These are phyloP conservation scores for Saksenaea vasiformis DNA, from an alignment of 371 early-diverging fungal genomes.

Conservation along the genomic window DNA sequence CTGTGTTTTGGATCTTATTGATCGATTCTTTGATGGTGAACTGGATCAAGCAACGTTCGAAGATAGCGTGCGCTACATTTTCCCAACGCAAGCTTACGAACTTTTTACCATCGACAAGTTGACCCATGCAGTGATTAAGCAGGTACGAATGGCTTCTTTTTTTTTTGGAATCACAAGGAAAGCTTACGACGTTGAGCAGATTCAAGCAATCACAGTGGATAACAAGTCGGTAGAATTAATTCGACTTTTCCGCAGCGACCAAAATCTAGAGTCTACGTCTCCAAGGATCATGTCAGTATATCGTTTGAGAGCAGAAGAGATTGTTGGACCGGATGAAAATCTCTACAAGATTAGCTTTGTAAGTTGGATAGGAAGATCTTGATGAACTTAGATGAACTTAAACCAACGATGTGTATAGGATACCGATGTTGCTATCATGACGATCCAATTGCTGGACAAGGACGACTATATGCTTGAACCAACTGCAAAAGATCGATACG, in stretches of 20 bases:
- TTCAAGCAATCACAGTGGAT: conserved; percentile 46
- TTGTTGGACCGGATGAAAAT: conserved; percentile 79
- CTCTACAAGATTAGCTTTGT: conserved; percentile 87
- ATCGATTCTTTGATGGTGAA: conserved; percentile 79
- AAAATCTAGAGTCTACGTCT: conserved; percentile 22
- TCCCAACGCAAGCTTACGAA: conserved; percentile 84
- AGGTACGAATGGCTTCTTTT: conserved; percentile 58
- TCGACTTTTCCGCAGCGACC: conserved; percentile 40
- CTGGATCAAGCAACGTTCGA: conserved; percentile 90
- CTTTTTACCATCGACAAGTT: conserved; percentile 90
- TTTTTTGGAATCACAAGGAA: not conserved
- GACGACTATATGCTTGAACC: conserved; percentile 82
- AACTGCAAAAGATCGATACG: conserved; percentile 89
- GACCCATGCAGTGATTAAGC: conserved; percentile 76
- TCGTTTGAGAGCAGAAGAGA: conserved; percentile 80
- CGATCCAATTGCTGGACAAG: conserved; percentile 84
- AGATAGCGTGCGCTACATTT: conserved; percentile 85
- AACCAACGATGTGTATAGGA: conserved; percentile 34
- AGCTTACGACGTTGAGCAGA: conserved; percentile 17
- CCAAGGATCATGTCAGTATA: conserved; percentile 56
- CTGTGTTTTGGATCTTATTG: conserved; percentile 75
- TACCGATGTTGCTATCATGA: conserved; percentile 65
- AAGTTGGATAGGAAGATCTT: conserved; percentile 24
- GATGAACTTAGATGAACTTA: not conserved
- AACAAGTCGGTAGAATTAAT: conserved; percentile 28